Evolutionary conservation across 805 yeast genomes (phyloP), one percentile per base, ranked within the genome.

Genomic region (Pichia exigua): DNA sequence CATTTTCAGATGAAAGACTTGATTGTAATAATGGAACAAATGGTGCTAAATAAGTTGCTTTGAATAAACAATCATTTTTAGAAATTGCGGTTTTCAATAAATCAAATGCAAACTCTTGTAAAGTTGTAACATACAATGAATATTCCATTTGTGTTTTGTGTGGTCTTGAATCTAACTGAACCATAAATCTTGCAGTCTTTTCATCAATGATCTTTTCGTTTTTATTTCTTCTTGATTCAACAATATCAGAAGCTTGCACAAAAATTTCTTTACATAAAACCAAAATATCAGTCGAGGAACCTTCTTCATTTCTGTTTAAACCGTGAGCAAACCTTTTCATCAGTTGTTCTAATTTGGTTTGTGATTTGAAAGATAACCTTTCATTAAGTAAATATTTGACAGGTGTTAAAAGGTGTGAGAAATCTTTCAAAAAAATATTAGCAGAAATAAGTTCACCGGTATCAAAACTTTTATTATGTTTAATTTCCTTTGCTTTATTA

Each of bases 401-500:
- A 2, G 98, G 98, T 17, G 73, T 71, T 18, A 91, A 65, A 24
- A 94, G 66, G 48, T 67, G 68, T 9, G 74, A 70, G 62, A 91
- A 87, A 26, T 71, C 66, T 6, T 74, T 66, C 52, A 90, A 71
- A 17, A 78, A 71, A 38, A 92, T 77, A 61, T 81, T 80, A 17
- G 80, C 67, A 0, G 96, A 77, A 45, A 92, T 62, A 20, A 89
- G 70, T 67, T 91, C 96, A 27, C 85, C 95, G 6, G 94, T 81
- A 59, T 94, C 98, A 63, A 72, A 86, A 72, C 96, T 85, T 69
- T 89, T 89, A 62, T 87, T 88, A 57, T 81, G 83, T 64, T 89
- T 91, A 38, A 94, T 92, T 71, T 92, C 99, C 60, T 85, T 87
- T 82, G 90, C 87, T 55, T 83, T 82, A 30, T 87, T 83, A 48